phyloP scores from a whole-genome alignment of 2,329 filamentous ascomycete genomes.

The Trichoderma atroviride region DNA sequence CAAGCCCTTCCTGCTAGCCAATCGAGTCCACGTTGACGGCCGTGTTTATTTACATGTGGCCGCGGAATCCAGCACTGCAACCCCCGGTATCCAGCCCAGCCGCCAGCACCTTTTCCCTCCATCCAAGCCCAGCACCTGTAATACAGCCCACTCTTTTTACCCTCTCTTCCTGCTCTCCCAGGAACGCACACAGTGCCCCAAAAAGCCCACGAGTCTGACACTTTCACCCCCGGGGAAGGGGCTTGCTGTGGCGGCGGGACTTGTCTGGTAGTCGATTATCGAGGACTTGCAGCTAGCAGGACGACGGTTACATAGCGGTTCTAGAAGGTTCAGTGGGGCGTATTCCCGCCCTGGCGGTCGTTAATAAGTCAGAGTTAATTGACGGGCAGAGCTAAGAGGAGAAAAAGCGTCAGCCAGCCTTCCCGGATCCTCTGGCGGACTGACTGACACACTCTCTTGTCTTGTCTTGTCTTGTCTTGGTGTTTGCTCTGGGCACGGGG shows the following conservation, averaged over 20 bases:
- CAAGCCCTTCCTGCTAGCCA: neutral
- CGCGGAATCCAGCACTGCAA: slow-evolving; percentile 18
- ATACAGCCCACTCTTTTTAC: neutral
- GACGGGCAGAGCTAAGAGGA: neutral
- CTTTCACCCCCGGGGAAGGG: neutral
- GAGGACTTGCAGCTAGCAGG: slow-evolving; percentile 42
- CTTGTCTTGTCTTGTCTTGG: neutral
- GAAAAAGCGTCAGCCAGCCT: neutral
- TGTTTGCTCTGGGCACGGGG: neutral
- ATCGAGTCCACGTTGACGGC: neutral
- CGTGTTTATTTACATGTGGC: slow-evolving; percentile 20
- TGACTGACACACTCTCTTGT: slow-evolving; percentile 1
- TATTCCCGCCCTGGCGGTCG: neutral
- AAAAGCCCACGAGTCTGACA: neutral
- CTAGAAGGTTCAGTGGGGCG: slow-evolving; percentile 52
- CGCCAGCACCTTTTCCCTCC: neutral
- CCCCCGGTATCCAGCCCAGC: slow-evolving; percentile 8
- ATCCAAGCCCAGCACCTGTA: neutral
- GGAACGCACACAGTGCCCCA: neutral
- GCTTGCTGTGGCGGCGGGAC: neutral
- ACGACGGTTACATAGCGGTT: slow-evolving; percentile 34
- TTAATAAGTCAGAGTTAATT: neutral
- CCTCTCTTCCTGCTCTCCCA: neutral
- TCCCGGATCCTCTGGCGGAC: neutral
- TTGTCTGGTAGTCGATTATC: slow-evolving; percentile 14